Evolutionary conservation across 1,284 basidiomycete species (phyloP), one percentile per base, ranked within the genome.

Genomic region (Entoloma clypeatum): DNA sequence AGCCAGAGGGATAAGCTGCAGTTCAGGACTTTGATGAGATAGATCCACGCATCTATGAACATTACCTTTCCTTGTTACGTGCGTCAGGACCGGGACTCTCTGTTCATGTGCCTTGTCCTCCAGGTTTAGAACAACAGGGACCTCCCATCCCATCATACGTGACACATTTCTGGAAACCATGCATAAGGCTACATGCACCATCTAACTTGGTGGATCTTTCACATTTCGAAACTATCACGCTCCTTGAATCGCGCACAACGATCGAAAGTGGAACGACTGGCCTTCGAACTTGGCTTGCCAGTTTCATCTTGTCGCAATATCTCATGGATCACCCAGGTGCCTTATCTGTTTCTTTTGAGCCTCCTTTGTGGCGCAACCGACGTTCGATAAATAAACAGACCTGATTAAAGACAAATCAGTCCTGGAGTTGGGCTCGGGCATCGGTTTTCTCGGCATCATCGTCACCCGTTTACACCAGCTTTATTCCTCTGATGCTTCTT

Each of bases 211-310:
- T 61, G 7, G 52, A 62, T 37, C 28, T 61, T 3, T 37, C 43
- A 3, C 14, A 49, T 10, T 68, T 67, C 45, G 61, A 68, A 22
- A 71, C 59, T 6, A 63, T 71, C 11, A 86, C 85, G 1, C 60
- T 89, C 2, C 63, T 81, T 8, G 86, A 89, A 59, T 85, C 86
- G 2, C 74, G 79, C 3, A 81, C 75, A 1, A 77, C 70, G 1
- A 79, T 87, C 21, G 83, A 88, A 57, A 67, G 67, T 31, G 86
- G 86, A 2, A 88, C 85, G 0, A 89, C 86, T 1, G 86, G 86
- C 4, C 59, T 88, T 30, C 71, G 81, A 39, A 89, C 86, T 2
- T 89, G 86, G 86, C 66, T 71, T 18, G 83, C 86, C 2, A 81
- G 83, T 51, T 72, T 82, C 31, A 63, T 74, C n/a, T 65, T 88